Conservation (phyloP, 257 asterid genomes). For the Nyctanthes arbortristis region DNA sequence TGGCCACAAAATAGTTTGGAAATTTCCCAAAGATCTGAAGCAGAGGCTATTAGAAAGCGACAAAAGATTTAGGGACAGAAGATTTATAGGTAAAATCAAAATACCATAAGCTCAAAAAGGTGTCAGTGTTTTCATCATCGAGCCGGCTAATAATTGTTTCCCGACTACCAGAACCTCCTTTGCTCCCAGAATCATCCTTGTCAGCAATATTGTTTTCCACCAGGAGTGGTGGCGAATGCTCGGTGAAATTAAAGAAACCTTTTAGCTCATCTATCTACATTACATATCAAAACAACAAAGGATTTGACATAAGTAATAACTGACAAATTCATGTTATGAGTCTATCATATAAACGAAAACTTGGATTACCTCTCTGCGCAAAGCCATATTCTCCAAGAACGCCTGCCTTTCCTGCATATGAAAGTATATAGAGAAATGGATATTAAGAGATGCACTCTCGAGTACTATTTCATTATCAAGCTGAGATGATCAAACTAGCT, state of each 20-base stretch:
- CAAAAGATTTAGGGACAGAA: too few relatives aligned
- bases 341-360: not conserved
- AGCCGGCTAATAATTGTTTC: not conserved
- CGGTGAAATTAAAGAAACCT: not conserved
- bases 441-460: too few relatives aligned
- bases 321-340: too few relatives aligned
- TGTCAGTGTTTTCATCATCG: not conserved
- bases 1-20: not conserved
- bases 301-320: not conserved
- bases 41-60: too few relatives aligned
- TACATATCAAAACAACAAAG: not conserved
- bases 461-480: too few relatives aligned
- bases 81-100: not conserved
- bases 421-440: too few relatives aligned
- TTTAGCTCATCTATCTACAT: not conserved
- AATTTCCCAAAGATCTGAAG: not conserved
- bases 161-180: conserved; percentile 25
- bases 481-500: too few relatives aligned
- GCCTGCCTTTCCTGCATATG: not conserved
- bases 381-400: not conserved
- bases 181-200: too few relatives aligned
- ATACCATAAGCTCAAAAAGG: not conserved
- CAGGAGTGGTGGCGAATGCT: not conserved
- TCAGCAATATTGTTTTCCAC: not conserved
- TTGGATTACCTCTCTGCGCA: not conserved